Conservation (phyloP, 2,329 filamentous ascomycete species). For the Paracorniculantispora psalliotae region DNA sequence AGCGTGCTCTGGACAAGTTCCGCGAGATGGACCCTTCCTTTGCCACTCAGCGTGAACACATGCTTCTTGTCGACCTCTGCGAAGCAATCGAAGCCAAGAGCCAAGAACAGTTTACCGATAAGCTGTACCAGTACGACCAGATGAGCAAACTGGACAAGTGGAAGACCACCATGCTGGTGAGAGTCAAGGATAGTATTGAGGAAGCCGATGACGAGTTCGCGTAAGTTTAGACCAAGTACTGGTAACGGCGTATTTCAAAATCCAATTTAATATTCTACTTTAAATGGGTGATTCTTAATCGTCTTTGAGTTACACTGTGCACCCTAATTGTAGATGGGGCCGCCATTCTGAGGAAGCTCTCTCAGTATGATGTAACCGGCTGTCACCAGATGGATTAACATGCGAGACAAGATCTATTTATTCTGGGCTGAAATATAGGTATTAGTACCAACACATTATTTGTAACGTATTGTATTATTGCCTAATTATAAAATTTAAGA, state of each 20-base stretch:
- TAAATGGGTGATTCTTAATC: too few relatives aligned
- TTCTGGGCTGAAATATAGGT: too few relatives aligned
- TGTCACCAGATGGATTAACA: not conserved
- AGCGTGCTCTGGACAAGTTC: conserved; percentile 78
- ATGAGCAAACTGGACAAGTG: conserved; percentile 93
- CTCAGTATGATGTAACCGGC: not conserved
- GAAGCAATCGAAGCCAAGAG: conserved; percentile 73
- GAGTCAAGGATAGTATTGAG: conserved; percentile 80
- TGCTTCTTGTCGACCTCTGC: conserved; percentile 72
- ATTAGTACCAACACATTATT: too few relatives aligned
- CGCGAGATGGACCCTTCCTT: conserved; percentile 75
- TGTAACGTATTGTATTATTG: too few relatives aligned
- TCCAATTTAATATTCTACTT: not conserved
- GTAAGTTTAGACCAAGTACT: conserved; percentile 19
- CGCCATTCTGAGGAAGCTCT: not conserved
- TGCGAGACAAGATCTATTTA: too few relatives aligned
- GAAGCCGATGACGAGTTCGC: conserved; percentile 41
- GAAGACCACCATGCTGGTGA: conserved; percentile 83
- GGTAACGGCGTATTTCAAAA: conserved; percentile 9
- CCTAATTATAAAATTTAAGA: not conserved
- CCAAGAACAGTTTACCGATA: conserved; percentile 78
- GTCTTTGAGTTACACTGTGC: not conserved
- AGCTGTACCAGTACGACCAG: conserved; percentile 84
- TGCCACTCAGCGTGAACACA: conserved; percentile 69
- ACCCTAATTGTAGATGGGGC: not conserved